A percentile compares a stretch with the other conserved stretches of the same genome.
These are phyloP conservation scores for Ceraceosorus guamensis DNA, from an alignment of 1,284 basidiomycete species.

Conservation along the genomic window DNA sequence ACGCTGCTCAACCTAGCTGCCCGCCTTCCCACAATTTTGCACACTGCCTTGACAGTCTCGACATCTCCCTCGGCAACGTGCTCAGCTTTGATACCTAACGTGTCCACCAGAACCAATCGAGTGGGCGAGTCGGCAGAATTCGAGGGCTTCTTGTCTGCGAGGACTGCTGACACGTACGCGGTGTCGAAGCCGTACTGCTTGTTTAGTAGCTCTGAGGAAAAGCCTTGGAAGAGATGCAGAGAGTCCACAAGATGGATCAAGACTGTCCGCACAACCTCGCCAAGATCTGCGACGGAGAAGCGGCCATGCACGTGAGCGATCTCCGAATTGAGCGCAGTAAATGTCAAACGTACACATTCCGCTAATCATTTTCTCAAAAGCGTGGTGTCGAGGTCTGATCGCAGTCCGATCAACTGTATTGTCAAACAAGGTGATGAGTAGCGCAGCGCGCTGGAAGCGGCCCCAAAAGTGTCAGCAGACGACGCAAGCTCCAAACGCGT, in stretches of 20 bases:
- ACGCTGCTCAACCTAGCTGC: conserved; percentile 76
- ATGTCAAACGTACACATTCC: conserved; percentile 66
- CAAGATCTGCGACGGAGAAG: conserved; percentile 57
- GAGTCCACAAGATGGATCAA: conserved; percentile 77
- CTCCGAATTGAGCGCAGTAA: neutral
- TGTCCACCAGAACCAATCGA: conserved; percentile 57
- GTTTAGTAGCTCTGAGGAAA: conserved; percentile 66
- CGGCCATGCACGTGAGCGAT: neutral
- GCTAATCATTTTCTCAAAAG: conserved; percentile 96
- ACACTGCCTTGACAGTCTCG: conserved; percentile 73
- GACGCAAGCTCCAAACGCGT: neutral
- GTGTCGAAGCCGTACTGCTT: conserved; percentile 90
- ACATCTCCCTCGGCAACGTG: conserved; percentile 52
- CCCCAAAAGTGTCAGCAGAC: neutral
- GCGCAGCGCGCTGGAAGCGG: conserved; percentile 61
- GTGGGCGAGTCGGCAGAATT: conserved; percentile 39
- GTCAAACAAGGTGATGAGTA: conserved; percentile 87
- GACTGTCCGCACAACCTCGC: conserved; percentile 81
- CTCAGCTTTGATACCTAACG: conserved; percentile 57
- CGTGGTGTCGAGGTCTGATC: conserved; percentile 87
- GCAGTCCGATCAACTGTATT: conserved; percentile 84
- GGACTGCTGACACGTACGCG: conserved; percentile 79
- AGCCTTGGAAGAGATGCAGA: conserved; percentile 67
- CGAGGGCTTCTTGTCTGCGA: conserved; percentile 51
- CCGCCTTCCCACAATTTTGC: conserved; percentile 67